Conservation (phyloP, 805 yeast species). For the Saccharomyces eubayanus region DNA sequence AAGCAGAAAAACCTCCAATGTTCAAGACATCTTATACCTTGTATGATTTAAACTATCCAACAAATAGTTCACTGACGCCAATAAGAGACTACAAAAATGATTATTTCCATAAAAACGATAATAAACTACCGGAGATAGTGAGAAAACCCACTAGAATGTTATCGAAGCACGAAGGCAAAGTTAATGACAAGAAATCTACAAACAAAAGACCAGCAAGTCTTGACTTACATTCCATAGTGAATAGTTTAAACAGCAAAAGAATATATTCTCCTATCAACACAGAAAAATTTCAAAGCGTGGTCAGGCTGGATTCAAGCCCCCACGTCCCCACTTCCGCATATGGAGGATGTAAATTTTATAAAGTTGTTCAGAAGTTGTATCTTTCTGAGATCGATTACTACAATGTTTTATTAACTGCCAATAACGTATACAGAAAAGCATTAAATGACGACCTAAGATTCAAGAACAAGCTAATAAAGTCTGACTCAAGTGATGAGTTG, state of each 20-base stretch:
- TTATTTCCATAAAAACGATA: slow-evolving; percentile 22
- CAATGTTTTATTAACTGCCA: slow-evolving; percentile 24
- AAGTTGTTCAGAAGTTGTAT: slow-evolving; percentile 23
- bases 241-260: slow-evolving; percentile 17
- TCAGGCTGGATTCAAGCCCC: slow-evolving; percentile 4
- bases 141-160: slow-evolving; percentile 2
- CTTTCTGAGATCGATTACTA: slow-evolving; percentile 32
- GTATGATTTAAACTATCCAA: slow-evolving; percentile 19
- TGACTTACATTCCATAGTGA: slow-evolving; percentile 12
- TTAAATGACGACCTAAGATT: slow-evolving; percentile 26
- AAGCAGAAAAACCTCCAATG: slow-evolving; percentile 12
- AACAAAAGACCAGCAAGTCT: slow-evolving; percentile 21
- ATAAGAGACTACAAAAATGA: slow-evolving; percentile 26
- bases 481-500: slow-evolving; percentile 28
- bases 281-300: slow-evolving; percentile 13
- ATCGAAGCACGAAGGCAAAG: slow-evolving; percentile 1
- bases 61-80: slow-evolving; percentile 25
- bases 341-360: slow-evolving; percentile 10
- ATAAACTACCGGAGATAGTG: slow-evolving; percentile 14
- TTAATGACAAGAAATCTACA: slow-evolving; percentile 1
- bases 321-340: neutral
- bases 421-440: slow-evolving; percentile 29
- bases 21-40: slow-evolving; percentile 21
- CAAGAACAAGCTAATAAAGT: slow-evolving; percentile 25
- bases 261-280: slow-evolving; percentile 33